Percentiles rank a stretch among this genome's conserved stretches.
Conservation (phyloP, 148 eudicot genomes). For the Arbutus unedo region DNA sequence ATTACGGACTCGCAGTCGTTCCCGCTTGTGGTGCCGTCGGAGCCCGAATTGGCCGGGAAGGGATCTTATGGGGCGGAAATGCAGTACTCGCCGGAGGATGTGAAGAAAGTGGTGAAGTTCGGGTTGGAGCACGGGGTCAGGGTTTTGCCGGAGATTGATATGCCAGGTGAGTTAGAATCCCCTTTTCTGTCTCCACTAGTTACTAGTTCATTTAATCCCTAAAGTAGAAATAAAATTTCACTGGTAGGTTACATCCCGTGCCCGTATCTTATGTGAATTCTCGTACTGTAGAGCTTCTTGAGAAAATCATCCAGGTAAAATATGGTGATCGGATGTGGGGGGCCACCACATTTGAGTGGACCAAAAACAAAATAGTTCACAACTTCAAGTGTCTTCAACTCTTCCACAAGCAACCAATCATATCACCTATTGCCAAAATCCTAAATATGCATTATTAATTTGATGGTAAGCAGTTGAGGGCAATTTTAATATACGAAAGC, state of each 20-base stretch:
- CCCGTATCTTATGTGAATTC: background rate
- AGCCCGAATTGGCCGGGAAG: slow-evolving; percentile 50
- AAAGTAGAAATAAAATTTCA: background rate
- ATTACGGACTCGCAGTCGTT: slow-evolving; percentile 89
- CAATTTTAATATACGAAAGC: background rate
- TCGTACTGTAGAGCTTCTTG: background rate
- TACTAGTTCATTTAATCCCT: no score
- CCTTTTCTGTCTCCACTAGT: background rate
- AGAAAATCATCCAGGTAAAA: background rate
- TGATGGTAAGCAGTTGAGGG: background rate
- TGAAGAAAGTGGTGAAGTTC: slow-evolving; percentile 50
- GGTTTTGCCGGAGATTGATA: slow-evolving; percentile 85
- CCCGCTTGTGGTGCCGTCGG: slow-evolving; percentile 68
- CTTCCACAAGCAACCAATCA: no score
- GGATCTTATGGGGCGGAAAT: slow-evolving; percentile 73
- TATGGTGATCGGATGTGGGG: background rate
- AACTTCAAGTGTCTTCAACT: no score
- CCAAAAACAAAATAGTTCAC: background rate
- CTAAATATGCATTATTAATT: background rate
- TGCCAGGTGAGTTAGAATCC: slow-evolving; percentile 56
- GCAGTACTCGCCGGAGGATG: slow-evolving; percentile 69
- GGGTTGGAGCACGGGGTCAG: slow-evolving; percentile 86
- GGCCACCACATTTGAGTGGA: background rate
- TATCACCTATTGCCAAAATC: background rate
- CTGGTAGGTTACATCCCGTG: background rate